Evolutionary conservation across 768 basidiomycete species (phyloP), one percentile per base, ranked within the genome.

Genomic region (Rhizopogon roseolus): DNA sequence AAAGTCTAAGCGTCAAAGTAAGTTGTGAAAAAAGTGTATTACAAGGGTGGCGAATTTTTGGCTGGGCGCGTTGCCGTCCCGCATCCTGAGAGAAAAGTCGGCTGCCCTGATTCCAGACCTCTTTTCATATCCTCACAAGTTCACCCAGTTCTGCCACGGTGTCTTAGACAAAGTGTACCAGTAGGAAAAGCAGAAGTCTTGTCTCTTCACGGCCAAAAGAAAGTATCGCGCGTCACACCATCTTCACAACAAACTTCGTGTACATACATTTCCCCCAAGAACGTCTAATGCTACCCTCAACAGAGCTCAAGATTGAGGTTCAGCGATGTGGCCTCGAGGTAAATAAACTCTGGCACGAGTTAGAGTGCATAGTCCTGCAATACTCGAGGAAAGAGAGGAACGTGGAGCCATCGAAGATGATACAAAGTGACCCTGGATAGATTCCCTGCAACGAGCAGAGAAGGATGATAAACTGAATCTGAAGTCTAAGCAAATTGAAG

Each of bases 261-360:
- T n/a, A n/a, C n/a, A n/a, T 98, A 3, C 93, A 97, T 65, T 96
- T 97, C 66, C 81, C 97, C 41, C 92, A 98, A 69, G 93, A 98
- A 63, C 86, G 91, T 42, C 80, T 99, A 89, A 97, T 63, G 88
- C 89, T 5, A 89, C 88, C 4, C 80, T 93, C 54, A 94, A 61
- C 92, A 96, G 70, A 96, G 96, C 85, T 96, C 64, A 96, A 96
- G 72, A 87, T 94, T 60, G 91, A 94, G 66, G 90, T 93, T 1
- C 89, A 93, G 60, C 86, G 91, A 63, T 84, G 90, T 2, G 86
- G 90, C 11, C 84, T 90, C 73, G 94, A 96, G 71, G 81, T 93
- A 64, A 96, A 96, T 78, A 91, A 90, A 67, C 76, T 92, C 56
- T 92, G 95, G 66, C 81, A 82, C 52, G 90, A 93, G 60, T 71